Percentiles rank a stretch among this genome's conserved stretches.
These are phyloP conservation scores for Ascochyta rabiei DNA, from an alignment of 2,329 filamentous ascomycete genomes.

Conservation along the genomic window DNA sequence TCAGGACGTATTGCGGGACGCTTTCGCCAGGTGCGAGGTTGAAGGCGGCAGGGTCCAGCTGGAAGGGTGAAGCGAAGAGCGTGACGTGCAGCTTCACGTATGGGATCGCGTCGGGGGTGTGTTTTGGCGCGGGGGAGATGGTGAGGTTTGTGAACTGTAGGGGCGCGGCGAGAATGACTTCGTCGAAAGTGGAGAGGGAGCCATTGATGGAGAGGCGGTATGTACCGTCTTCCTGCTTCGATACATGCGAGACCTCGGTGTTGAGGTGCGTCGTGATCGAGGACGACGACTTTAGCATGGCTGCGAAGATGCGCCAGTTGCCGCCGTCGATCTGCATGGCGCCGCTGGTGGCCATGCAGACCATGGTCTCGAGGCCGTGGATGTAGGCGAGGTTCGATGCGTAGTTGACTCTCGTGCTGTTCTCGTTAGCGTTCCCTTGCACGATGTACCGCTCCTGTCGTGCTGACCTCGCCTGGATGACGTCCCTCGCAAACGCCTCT, in stretches of 20 bases:
- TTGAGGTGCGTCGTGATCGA: conserved; percentile 66
- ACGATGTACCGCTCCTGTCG: background rate
- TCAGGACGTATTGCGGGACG: conserved; percentile 78
- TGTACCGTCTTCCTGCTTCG: conserved; percentile 41
- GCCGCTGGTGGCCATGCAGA: conserved; percentile 87
- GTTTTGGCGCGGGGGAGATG: conserved; percentile 51
- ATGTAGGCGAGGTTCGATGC: conserved; percentile 86
- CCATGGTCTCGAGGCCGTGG: conserved; percentile 88
- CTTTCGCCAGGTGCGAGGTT: conserved; percentile 62
- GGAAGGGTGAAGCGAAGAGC: conserved; percentile 78
- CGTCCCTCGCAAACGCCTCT: conserved; percentile 72
- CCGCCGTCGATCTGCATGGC: conserved; percentile 80
- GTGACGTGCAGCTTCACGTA: conserved; percentile 90
- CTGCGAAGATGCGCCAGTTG: conserved; percentile 93
- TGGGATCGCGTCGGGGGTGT: conserved; percentile 75
- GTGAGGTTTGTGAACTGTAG: conserved; percentile 78
- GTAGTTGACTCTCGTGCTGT: conserved; percentile 88
- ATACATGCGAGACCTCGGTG: conserved; percentile 69
- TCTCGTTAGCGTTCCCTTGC: conserved; percentile 1
- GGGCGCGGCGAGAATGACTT: conserved; percentile 81
- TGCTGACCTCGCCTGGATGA: conserved; percentile 73
- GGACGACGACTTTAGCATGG: conserved; percentile 72
- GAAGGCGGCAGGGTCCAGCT: conserved; percentile 76
- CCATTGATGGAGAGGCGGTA: conserved; percentile 51
- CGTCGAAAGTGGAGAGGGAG: conserved; percentile 65